Evolutionary conservation across 495 filamentous ascomycete species (phyloP).

Genomic region (Pyronema omphalodes): DNA sequence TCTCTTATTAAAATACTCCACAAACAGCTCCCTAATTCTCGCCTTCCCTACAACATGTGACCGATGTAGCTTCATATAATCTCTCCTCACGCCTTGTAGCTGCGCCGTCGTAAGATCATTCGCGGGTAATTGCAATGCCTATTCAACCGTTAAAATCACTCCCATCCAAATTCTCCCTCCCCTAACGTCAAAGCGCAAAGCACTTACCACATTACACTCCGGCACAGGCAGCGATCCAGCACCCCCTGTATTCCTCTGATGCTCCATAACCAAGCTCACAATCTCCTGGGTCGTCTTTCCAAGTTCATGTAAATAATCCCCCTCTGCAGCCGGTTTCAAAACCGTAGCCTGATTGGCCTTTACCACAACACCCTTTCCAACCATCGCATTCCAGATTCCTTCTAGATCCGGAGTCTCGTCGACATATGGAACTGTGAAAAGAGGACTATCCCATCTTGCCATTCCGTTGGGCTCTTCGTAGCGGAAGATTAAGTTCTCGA

Average conservation of each 20-base stretch:
- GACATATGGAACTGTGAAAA: conserved; percentile 73
- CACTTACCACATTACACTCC: conserved; percentile 27
- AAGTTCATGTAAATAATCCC: conserved; percentile 67
- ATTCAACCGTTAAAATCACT: conserved; percentile 23
- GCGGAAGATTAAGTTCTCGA: conserved; percentile 84
- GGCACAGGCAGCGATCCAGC: conserved; percentile 30
- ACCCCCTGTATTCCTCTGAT: conserved; percentile 37
- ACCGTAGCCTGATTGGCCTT: conserved; percentile 69
- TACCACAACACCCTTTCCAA: conserved; percentile 42
- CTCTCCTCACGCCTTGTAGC: conserved; percentile 64
- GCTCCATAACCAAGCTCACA: conserved; percentile 50
- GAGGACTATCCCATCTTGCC: conserved; percentile 83
- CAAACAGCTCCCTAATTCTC: conserved; percentile 48
- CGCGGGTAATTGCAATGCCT: conserved; percentile 39
- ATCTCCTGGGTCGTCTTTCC: conserved; percentile 74
- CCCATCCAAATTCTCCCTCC: conserved; percentile 8
- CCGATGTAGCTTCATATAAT: conserved; percentile 68
- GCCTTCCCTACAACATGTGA: conserved; percentile 35
- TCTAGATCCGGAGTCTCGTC: conserved; percentile 43
- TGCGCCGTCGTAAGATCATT: conserved; percentile 49
- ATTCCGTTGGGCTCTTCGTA: conserved; percentile 95
- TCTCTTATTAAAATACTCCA: conserved; percentile 49
- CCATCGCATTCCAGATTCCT: conserved; percentile 61
- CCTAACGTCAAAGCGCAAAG: conserved; percentile 15
- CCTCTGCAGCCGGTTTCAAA: conserved; percentile 45